Percentiles rank a stretch among this genome's conserved stretches.
Evolutionary conservation across 1,284 basidiomycete species (phyloP).

Genomic region (Moesziomyces aphidis): DNA sequence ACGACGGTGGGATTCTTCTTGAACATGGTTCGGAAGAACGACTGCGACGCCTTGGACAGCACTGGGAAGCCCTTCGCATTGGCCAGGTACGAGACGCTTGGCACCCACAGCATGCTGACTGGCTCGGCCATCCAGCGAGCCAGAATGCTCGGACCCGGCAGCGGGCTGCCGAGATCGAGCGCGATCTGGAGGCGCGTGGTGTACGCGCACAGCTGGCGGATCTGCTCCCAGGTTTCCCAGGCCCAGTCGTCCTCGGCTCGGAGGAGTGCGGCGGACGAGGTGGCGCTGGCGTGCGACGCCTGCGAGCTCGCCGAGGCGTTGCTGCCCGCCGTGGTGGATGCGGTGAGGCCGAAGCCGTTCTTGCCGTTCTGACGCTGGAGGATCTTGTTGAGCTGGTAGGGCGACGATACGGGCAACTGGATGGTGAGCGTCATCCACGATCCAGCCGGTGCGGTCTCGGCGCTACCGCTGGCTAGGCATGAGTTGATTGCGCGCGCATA

Average conservation of each 20-base stretch:
- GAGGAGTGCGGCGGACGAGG: constrained; percentile 75
- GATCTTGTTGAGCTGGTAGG: constrained; percentile 48
- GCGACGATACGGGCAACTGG: constrained; percentile 63
- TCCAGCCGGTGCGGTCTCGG: constrained; percentile 52
- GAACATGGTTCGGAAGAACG: constrained; percentile 53
- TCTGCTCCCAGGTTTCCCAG: constrained; percentile 98
- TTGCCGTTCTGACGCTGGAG: constrained; percentile 45
- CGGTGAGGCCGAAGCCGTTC: constrained; percentile 23
- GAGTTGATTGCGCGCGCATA: constrained; percentile 84
- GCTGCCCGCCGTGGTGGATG: constrained; percentile 37
- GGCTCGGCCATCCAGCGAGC: constrained; percentile 93
- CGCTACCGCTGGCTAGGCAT: constrained; percentile 48
- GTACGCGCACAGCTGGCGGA: constrained; percentile 88
- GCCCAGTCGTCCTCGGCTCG: constrained; percentile 71
- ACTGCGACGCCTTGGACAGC: constrained; percentile 77
- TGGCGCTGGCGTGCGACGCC: constrained; percentile 35
- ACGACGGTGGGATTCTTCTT: constrained; percentile 49
- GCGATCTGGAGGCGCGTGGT: constrained; percentile 80
- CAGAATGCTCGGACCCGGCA: constrained; percentile 73
- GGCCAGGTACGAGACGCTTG: constrained; percentile 89
- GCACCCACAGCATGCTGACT: constrained; percentile 85
- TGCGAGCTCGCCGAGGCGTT: constrained; percentile 37
- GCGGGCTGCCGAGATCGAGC: constrained; percentile 86
- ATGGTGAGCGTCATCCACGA: constrained; percentile 59
- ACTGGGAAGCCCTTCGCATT: constrained; percentile 98